Conservation (phyloP, 140 eudicot genomes). For the Ambrosia hybrid region DNA sequence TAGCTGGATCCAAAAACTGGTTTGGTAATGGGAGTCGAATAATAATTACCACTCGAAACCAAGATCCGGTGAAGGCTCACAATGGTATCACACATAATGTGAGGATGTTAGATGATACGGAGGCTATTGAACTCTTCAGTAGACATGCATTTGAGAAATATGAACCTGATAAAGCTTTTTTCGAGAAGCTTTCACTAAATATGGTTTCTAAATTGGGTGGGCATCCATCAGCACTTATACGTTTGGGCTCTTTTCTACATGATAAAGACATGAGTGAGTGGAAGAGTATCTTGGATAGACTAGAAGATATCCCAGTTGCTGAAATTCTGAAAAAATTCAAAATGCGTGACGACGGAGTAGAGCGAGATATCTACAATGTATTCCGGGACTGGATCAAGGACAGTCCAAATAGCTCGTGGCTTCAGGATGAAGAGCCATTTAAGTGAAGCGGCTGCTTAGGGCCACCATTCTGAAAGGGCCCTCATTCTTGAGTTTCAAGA, state of each 20-base stretch:
- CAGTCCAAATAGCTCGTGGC: no score
- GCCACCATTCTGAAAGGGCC: no score
- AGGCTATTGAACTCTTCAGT: conserved; percentile 19
- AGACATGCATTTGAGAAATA: conserved; percentile 17
- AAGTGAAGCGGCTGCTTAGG: no score
- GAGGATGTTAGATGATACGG: conserved; percentile 3
- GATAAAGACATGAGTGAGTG: neutral
- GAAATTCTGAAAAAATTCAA: neutral
- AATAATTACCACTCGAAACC: conserved; percentile 24
- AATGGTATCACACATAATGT: neutral
- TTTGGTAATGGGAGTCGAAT: conserved; percentile 36
- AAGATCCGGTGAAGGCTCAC: conserved; percentile 10
- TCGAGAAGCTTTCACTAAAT: no score
- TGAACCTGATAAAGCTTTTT: no score
- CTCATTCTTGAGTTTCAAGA: no score
- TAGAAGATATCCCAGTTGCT: neutral
- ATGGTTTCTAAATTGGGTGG: conserved; percentile 26
- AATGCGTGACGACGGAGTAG: neutral
- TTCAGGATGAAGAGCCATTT: no score
- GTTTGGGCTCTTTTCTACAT: conserved; percentile 23
- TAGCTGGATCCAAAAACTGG: conserved; percentile 31
- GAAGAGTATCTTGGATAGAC: neutral
- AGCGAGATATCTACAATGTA: neutral
- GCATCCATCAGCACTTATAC: conserved; percentile 21
- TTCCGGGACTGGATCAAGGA: no score